phyloP scores from a whole-genome alignment of 768 basidiomycete genomes.

The Boletus tylopilopsis region DNA sequence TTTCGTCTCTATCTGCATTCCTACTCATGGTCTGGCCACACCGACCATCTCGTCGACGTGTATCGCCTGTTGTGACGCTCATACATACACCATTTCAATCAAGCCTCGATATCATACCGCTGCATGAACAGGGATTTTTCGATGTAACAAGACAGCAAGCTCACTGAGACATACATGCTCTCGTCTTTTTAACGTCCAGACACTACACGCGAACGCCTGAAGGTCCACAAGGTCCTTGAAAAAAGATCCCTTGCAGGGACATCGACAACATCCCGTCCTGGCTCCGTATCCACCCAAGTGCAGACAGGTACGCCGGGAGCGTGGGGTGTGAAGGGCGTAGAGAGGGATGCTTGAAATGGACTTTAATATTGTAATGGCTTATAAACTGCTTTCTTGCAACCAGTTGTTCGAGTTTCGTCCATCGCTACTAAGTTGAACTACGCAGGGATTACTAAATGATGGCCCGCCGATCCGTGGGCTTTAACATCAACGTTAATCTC shows the following conservation, averaged over 20 bases:
- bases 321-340: not conserved
- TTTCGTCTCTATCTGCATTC: slow-evolving; percentile 1
- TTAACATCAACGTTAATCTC: slow-evolving; percentile 48
- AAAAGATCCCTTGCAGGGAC: not conserved
- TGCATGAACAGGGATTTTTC: not conserved
- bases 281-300: not conserved
- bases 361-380: slow-evolving; percentile 16
- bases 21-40: slow-evolving; percentile 3
- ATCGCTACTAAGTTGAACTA: too few species aligned
- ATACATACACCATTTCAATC: slow-evolving; percentile 1
- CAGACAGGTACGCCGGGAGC: slow-evolving; percentile 3
- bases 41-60: not conserved
- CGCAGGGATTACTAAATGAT: too few species aligned
- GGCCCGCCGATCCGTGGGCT: too few species aligned
- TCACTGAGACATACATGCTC: not conserved
- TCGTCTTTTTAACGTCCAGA: not conserved
- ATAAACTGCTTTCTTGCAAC: slow-evolving; percentile 3
- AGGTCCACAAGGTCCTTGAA: not conserved
- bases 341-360: not conserved
- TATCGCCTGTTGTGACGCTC: slow-evolving; percentile 6
- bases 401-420: not conserved
- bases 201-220: not conserved
- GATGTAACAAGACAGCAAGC: not conserved
- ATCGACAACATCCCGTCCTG: not conserved
- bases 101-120: not conserved